Base-by-base conservation (phyloP, 1,284 basidiomycete species). In the Rhizoctonia solani region DNA sequence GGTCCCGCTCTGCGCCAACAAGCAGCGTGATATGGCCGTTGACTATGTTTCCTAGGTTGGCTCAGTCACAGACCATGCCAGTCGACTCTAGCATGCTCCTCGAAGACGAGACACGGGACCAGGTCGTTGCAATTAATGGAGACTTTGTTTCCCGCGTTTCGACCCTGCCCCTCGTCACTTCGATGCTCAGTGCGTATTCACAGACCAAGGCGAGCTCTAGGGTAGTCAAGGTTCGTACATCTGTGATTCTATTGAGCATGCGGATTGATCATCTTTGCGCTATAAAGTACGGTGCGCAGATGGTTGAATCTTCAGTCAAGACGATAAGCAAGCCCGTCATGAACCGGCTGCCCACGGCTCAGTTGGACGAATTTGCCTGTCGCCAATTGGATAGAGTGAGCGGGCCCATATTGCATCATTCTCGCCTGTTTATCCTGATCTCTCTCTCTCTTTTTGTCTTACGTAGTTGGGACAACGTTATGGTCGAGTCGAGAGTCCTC, bases 281-380 rank as follows among this genome's bases (percentile, higher is more conserved):
- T 27, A 49, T 67, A 71, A n/a, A 93, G 90, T 93, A 93, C 74
- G 90, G 92, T 66, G 92, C 90, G 21, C 89, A 89, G 75, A 89
- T 94, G 81, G 86, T 95, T 79, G 93, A 94, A 77, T 90, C 87
- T 1, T 88, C 89, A 46, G 86, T 95, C 63, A 91, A 89, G 76
- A 83, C 88, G 30, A 87, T 95, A 58, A 93, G 91, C 11, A 81
- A 86, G 8, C 92, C 93, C n/a, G 91, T 94, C 54, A 89, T 93
- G 68, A 85, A 89, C 70, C 85, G 89, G 49, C 80, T 94, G 0
- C 90, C 85, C 46, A 87, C 85, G 65, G 86, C 85, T 69, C 87
- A 88, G 73, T 79, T 93, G n/a, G 93, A 95, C 72, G 90, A 92
- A 69, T 94, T 94, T 76, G 93, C 92, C 1, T 91, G 89, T 74